These are phyloP conservation scores for Tephrocybe sp. DNA, from an alignment of 768 basidiomycete genomes.

Conservation along the genomic window DNA sequence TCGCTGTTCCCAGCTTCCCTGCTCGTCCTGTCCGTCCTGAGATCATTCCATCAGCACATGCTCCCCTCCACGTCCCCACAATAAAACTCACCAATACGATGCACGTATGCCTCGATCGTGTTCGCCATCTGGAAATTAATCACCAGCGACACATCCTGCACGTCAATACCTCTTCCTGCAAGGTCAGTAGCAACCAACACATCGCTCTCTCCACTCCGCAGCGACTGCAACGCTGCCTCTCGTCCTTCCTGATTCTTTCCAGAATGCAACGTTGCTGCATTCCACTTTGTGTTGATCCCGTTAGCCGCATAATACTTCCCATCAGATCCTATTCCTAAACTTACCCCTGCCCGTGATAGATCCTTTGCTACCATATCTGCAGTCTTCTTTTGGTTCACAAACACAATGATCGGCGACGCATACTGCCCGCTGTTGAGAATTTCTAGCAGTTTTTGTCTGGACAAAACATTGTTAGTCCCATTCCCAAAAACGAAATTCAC, in stretches of 20 bases:
- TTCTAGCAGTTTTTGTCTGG: constrained; percentile 80
- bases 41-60: constrained; percentile 14
- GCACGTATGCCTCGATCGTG: constrained; percentile 96
- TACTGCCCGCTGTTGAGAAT: constrained; percentile 86
- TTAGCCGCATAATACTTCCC: constrained; percentile 4
- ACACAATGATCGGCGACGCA: constrained; percentile 92
- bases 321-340: constrained; percentile 29
- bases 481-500: not conserved
- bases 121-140: constrained; percentile 98
- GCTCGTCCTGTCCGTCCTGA: constrained; percentile 95
- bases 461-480: constrained; percentile 10
- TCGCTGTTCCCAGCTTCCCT: constrained; percentile 88
- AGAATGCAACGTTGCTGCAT: constrained; percentile 87
- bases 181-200: constrained; percentile 96
- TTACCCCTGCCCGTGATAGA: constrained; percentile 80
- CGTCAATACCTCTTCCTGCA: constrained; percentile 98
- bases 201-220: constrained; percentile 83
- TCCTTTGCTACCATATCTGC: constrained; percentile 98
- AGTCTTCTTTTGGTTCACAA: constrained; percentile 99
- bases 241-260: constrained; percentile 98
- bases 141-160: constrained; percentile 92
- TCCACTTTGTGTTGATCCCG: constrained; percentile 57
- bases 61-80: not conserved
- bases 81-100: constrained; percentile 75
- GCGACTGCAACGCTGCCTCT: constrained; percentile 83